Evolutionary conservation across 768 basidiomycete genomes (phyloP).

Genomic region (Rhizopogon vinicolor): DNA sequence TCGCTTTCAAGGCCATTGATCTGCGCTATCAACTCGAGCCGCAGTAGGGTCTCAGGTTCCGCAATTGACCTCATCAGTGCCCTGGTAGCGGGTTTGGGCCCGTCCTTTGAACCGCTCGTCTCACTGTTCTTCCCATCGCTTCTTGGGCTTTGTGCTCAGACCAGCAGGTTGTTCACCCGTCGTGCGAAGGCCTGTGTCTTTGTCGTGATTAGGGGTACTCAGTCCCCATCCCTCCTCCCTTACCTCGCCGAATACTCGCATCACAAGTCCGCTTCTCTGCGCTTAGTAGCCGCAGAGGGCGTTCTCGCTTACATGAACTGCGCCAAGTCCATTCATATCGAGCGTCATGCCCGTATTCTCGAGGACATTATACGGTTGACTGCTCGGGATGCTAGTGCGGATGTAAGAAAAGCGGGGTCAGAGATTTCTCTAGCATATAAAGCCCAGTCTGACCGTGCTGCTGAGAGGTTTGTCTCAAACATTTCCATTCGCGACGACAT

Average conservation of each 20-base stretch:
- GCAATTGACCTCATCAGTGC: constrained; percentile 57
- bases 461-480: constrained; percentile 51
- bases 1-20: constrained; percentile 49
- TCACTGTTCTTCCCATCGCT: constrained; percentile 63
- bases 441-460: constrained; percentile 59
- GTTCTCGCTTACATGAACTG: constrained; percentile 64
- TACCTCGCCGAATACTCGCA: constrained; percentile 52
- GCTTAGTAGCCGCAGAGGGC: constrained; percentile 62
- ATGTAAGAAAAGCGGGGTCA: constrained; percentile 64
- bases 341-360: constrained; percentile 61
- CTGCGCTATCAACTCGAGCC: constrained; percentile 65
- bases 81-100: constrained; percentile 51
- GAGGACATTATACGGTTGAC: constrained; percentile 59
- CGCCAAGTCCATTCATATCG: constrained; percentile 76
- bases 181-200: constrained; percentile 61
- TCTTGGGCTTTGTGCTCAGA: constrained; percentile 59
- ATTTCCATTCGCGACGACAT: background rate
- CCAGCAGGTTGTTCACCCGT: constrained; percentile 73
- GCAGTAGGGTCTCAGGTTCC: constrained; percentile 63
- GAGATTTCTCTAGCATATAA: constrained; percentile 76
- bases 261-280: constrained; percentile 68
- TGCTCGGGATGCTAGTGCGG: constrained; percentile 69
- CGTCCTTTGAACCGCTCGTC: constrained; percentile 63
- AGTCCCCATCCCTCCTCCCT: constrained; percentile 58
- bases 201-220: constrained; percentile 60